Evolutionary conservation across 495 filamentous ascomycete species (phyloP), one percentile per base, ranked within the genome.

Genomic region (Bacidia rubella): DNA sequence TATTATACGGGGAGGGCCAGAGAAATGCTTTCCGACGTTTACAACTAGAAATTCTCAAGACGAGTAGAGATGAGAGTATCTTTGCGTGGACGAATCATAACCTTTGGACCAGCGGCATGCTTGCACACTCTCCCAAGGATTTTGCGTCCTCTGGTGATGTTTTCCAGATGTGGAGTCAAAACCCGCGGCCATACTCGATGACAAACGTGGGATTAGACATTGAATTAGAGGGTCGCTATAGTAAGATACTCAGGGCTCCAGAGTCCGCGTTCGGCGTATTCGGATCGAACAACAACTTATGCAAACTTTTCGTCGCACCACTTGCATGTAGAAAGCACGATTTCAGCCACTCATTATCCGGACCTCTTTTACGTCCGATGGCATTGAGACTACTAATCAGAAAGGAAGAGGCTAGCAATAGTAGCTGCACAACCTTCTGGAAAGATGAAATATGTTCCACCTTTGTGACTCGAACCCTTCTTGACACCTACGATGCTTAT

Each of bases 31-130:
- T 60, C 44, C 17, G 4, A 20, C 21, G 57, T 0, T 50, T 60
- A 2, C 57, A 58, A 24, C 35, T 54, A 25, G 57, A 60, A 32
- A 60, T 60, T 7, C 54, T 58, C 15, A 57, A 49, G 24, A 43
- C 29, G 29, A 51, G 53, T 15, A 49, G 21, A 27, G 55, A 57
- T 41, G 25, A 49, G 24, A 42, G 35, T 26, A 56, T 57, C 21
- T 57, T 57, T 49, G 55, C 55, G n/a, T 57, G 55, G 55, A 54
- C 57, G 47, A 44, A 40, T 25, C 11, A 46, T 10, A 21, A 49
- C 9, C 20, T 42, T 15, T 40, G n/a, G 40, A 44, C 49, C 17
- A 44, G 41, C 19, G 56, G 59, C 3, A 26, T 59, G 40, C 26
- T 61, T 1, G 59, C 59, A 19, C 38, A 42, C 12, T 55, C 49